Percentiles rank a stretch among this genome's conserved stretches.
phyloP scores from a whole-genome alignment of 805 yeast species.

The Saccharomycopsis malanga region DNA sequence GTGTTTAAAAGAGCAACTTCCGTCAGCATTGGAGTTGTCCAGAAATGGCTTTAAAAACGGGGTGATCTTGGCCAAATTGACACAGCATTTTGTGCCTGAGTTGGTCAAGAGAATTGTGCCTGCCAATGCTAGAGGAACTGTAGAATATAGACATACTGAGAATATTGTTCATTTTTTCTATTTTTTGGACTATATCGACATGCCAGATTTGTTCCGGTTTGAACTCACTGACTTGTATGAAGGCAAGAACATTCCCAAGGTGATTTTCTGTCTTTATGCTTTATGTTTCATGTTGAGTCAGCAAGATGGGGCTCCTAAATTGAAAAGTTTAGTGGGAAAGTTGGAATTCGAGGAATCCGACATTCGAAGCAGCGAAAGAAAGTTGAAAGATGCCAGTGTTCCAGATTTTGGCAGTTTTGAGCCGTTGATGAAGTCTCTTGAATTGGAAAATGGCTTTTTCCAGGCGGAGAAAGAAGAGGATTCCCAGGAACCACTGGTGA shows the following conservation, averaged over 20 bases:
- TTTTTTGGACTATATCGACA: constrained; percentile 57
- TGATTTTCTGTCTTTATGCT: constrained; percentile 89
- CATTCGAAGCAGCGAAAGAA: constrained; percentile 53
- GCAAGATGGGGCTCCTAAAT: constrained; percentile 47
- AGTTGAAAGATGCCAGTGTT: constrained; percentile 58
- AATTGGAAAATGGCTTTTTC: constrained; percentile 8
- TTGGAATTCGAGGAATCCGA: constrained; percentile 62
- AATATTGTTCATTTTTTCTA: constrained; percentile 79
- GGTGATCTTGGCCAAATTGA: constrained; percentile 70
- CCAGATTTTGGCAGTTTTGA: constrained; percentile 59
- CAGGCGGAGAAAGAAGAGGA: constrained; percentile 3
- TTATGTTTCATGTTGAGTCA: constrained; percentile 63
- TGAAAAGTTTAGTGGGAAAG: constrained; percentile 56
- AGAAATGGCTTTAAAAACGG: constrained; percentile 76
- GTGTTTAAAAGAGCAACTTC: constrained; percentile 51
- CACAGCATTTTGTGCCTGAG: constrained; percentile 64
- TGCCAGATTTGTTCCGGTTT: constrained; percentile 84
- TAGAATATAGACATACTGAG: constrained; percentile 87
- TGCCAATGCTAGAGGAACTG: constrained; percentile 40
- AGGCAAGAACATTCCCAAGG: constrained; percentile 86
- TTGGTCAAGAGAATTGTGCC: constrained; percentile 48
- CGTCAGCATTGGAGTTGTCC: constrained; percentile 46
- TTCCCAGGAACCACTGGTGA: not conserved
- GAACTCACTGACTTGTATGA: constrained; percentile 92
- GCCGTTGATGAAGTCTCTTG: constrained; percentile 14